Base-by-base conservation (phyloP, 805 yeast species). In the Pichia manshurica region DNA sequence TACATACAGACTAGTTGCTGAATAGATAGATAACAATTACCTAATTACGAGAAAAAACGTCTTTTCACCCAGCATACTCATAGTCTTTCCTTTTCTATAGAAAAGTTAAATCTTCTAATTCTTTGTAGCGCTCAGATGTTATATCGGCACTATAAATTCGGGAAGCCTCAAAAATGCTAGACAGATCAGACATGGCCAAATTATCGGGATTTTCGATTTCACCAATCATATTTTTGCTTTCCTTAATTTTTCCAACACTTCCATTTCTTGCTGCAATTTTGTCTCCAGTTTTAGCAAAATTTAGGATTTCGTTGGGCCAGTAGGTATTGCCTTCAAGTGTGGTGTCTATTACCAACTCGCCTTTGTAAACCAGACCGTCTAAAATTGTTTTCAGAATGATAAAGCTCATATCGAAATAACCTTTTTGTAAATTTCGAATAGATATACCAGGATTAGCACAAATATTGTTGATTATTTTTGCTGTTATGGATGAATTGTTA, bases 391-490 rank as follows among this genome's bases (percentile, higher is more conserved):
- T 59, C 4, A 66, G 45, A 12, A 66, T 64, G 42, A 62, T 40
- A 39, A 52, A 63, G 46, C 59, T 65, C 43, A 65, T 55, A 13
- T 58, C 58, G 44, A 64, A 56, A 5, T 53, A 53, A 16, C 39
- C 15, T 35, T 67, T 69, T 33, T 67, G 70, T 1, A 67, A 46
- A 28, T 62, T 61, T 39, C 59, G 39, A 6, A 62, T 53, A 0
- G 68, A 60, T 8, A 57, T 31, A 1, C 70, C 70, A 9, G 57
- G 51, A 35, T 47, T 46, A 1, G 29, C 15, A n/a, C 31, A 36
- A 13, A 66, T 40, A 19, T 53, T 48, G 1, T 45, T 37, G 13
- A 57, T 17, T 22, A 67, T 36, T 34, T 57, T 60, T 6, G 42
- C 56, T 0, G 61, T 51, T 2, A 64, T 48, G 3, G 65, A 55